These are phyloP conservation scores for Paramecium octaurelia DNA, from an alignment of 73 alveolate genomes.

Conservation along the genomic window DNA sequence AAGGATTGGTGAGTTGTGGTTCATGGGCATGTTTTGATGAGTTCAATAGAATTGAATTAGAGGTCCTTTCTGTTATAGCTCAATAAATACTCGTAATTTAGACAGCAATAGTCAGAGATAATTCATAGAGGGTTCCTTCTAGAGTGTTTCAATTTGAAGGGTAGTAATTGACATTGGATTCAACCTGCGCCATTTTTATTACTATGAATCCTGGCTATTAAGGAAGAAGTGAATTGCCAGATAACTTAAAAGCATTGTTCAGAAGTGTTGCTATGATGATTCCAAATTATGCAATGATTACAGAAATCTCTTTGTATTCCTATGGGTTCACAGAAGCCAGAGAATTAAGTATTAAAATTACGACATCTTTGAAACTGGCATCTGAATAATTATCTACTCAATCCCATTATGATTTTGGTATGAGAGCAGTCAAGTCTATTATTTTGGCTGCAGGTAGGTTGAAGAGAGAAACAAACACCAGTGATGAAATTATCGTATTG, in stretches of 20 bases:
- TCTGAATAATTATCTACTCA: conserved; percentile 92
- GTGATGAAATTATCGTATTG: conserved; percentile 85
- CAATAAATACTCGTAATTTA: conserved; percentile 87
- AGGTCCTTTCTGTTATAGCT: conserved; percentile 98
- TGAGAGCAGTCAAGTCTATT: conserved; percentile 97
- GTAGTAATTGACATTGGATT: conserved; percentile 67
- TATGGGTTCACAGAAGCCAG: conserved; percentile 95
- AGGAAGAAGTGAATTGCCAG: conserved; percentile 95
- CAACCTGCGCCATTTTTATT: conserved; percentile 83
- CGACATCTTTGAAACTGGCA: conserved; percentile 86
- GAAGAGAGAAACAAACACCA: conserved; percentile 83
- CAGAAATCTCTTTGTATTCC: conserved; percentile 91
- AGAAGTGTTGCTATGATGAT: conserved; percentile 93
- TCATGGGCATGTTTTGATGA: conserved; percentile 99
- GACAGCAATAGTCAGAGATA: conserved; percentile 85
- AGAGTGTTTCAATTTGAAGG: conserved; percentile 78
- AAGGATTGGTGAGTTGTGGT: conserved; percentile 92
- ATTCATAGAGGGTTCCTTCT: conserved; percentile 58
- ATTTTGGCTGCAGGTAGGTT: conserved; percentile 97
- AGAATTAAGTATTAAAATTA: conserved; percentile 85
- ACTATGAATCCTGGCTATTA: conserved; percentile 98
- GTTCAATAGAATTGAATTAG: conserved; percentile 96
- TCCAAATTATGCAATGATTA: conserved; percentile 90
- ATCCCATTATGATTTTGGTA: conserved; percentile 97
- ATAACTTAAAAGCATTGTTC: conserved; percentile 91